Evolutionary conservation across 179 eudicot species (phyloP), one percentile per base, ranked within the genome.

Genomic region (Kewa caespitosa): DNA sequence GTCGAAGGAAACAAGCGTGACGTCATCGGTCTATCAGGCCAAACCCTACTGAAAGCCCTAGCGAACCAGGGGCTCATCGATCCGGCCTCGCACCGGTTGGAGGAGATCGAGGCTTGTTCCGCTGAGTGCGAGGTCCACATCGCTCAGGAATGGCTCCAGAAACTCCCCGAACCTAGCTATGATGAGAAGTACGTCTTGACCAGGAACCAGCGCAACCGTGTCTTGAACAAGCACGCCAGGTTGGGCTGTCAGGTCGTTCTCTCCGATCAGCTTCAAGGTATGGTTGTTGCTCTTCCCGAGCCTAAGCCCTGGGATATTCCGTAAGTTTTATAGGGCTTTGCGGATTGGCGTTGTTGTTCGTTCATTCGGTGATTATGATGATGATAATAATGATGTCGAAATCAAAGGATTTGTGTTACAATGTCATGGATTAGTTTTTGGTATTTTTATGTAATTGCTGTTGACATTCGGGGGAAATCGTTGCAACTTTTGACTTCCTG

Each of bases 111-210:
- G 12, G 98, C 98, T 1, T 93, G 98, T 67, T 93, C 98, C 0
- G 89, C 98, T 14, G 98, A 91, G 72, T 93, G 98, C 77, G 98
- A 93, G 86, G 98, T 93, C 20, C 90, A 89, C 78, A 91, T 93
- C 74, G 98, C 98, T 1, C 84, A 91, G 69, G 98, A 93, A 79
- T 91, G 97, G 98, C 91, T 93, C 17, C 81, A 85, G 90, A 85
- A 82, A 81, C 89, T 91, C n/a, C 98, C 98, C n/a, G n/a, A n/a
- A 0, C 76, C 81, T 2, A 2, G 88, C 0, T 90, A 93, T 46
- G 97, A 93, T 33, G 98, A 93, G 76, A 55, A 90, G 87, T 93
- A 93, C 46, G 97, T 93, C 31, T 80, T 93, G 25, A 80, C 34
- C 64, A 72, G 90, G 70, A 91, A 84, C 59, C 85, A 90, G 39